Evolutionary conservation across 148 eudicot genomes (phyloP).

Genomic region (Rhododendron simsii): DNA sequence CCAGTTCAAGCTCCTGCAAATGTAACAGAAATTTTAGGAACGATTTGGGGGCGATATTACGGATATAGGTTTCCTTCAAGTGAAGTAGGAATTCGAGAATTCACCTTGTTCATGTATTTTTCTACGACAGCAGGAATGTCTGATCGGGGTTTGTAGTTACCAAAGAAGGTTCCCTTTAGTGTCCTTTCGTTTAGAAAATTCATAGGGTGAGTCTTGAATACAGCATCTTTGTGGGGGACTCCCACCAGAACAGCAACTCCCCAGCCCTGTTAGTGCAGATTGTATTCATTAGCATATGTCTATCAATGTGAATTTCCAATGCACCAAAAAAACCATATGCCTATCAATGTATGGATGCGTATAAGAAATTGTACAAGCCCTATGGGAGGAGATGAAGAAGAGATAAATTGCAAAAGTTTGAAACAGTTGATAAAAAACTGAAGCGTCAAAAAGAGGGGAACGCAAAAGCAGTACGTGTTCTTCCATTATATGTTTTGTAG

Average conservation of each 20-base stretch:
- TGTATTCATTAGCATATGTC: not conserved
- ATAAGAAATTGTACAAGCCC: not conserved
- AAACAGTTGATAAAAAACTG: not conserved
- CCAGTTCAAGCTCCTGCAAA: conserved; percentile 12
- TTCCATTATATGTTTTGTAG: not conserved
- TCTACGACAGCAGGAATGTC: conserved; percentile 70
- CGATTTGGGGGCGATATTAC: not conserved
- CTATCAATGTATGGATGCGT: not conserved
- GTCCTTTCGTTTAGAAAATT: conserved; percentile 32
- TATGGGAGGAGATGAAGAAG: not conserved
- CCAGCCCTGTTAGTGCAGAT: conserved; percentile 56
- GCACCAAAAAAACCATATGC: no score
- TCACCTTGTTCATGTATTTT: conserved; percentile 69
- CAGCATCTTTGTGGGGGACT: conserved; percentile 73
- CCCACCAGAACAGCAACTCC: conserved; percentile 86
- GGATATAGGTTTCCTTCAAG: not conserved
- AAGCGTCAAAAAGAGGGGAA: not conserved
- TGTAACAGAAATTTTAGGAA: not conserved
- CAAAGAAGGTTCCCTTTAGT: conserved; percentile 83
- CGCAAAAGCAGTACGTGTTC: not conserved
- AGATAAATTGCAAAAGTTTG: not conserved
- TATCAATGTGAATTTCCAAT: not conserved
- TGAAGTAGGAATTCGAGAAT: not conserved
- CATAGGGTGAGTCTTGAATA: conserved; percentile 67
- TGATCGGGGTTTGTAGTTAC: conserved; percentile 70